Conservation (phyloP, 106 monocot species). For the Dendrobium chrysotoxum region DNA sequence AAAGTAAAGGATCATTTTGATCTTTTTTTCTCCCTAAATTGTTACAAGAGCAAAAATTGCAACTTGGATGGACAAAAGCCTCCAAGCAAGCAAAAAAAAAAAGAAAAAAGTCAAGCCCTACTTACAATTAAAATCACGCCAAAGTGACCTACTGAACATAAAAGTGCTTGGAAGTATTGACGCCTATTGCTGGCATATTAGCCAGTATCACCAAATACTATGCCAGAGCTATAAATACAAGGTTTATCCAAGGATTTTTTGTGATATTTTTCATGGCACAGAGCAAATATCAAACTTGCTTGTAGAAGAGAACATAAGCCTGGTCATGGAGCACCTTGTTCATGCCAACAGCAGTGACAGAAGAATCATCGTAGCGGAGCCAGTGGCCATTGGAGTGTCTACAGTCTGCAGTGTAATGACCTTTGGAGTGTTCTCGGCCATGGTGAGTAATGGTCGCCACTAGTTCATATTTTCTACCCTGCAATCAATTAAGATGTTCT, state of each 20-base stretch:
- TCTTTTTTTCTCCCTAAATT: too few species aligned
- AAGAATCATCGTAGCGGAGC: slow-evolving; percentile 20
- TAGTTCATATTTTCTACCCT: slow-evolving; percentile 29
- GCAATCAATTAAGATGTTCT: background rate
- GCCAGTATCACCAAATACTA: background rate
- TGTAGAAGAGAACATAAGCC: slow-evolving; percentile 28
- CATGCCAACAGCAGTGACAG: slow-evolving; percentile 5
- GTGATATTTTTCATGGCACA: background rate
- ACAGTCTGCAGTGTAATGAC: slow-evolving; percentile 19
- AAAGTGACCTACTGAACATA: background rate
- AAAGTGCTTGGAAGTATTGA: background rate
- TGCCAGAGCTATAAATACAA: background rate
- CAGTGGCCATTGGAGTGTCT: slow-evolving; percentile 11
- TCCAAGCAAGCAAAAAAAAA: background rate
- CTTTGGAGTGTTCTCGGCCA: slow-evolving; percentile 16
- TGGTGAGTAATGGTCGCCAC: slow-evolving; percentile 25
- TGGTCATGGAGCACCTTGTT: slow-evolving; percentile 20
- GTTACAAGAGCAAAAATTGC: background rate
- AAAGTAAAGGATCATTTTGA: too few species aligned
- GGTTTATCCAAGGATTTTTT: background rate
- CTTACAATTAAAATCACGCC: background rate
- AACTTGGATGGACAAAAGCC: background rate
- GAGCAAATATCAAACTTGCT: slow-evolving; percentile 14
- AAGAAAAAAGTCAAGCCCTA: background rate
- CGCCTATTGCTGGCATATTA: background rate